Percentiles rank a stretch among this genome's conserved stretches.
Conservation (phyloP, 2,329 filamentous ascomycete genomes). For the Fusarium sp. region DNA sequence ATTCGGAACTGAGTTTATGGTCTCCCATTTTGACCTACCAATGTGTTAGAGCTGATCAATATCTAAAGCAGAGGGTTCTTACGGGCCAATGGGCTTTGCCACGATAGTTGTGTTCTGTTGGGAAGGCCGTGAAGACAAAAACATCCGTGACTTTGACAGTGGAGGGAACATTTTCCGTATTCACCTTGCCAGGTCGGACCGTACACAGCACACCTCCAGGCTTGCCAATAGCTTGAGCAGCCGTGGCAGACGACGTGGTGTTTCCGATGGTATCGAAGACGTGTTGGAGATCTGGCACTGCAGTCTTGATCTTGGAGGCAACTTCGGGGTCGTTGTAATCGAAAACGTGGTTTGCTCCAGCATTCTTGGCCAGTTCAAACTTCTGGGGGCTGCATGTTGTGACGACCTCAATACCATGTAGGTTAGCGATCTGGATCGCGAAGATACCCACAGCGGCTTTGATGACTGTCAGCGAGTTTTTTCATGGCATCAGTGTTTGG, state of each 20-base stretch:
- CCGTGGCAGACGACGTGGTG: constrained; percentile 46
- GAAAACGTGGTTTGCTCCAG: constrained; percentile 51
- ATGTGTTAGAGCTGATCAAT: background rate
- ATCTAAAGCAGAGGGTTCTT: constrained; percentile 13
- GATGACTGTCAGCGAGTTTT: background rate
- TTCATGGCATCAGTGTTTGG: fast-evolving
- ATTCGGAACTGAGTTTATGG: constrained; percentile 15
- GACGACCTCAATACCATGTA: constrained; percentile 47
- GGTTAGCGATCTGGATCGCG: constrained; percentile 48
- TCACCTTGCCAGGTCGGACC: constrained; percentile 55
- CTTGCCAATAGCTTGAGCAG: constrained; percentile 43
- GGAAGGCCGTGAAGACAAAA: constrained; percentile 57
- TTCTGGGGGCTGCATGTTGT: constrained; percentile 51
- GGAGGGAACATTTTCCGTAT: constrained; percentile 50
- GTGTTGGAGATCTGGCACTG: constrained; percentile 48
- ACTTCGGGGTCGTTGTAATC: constrained; percentile 55
- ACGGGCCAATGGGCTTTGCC: constrained; percentile 53
- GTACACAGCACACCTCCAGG: constrained; percentile 51
- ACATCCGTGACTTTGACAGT: constrained; percentile 54
- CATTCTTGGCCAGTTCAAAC: constrained; percentile 44
- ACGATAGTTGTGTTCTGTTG: constrained; percentile 54
- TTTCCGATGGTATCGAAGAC: constrained; percentile 58
- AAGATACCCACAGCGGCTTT: constrained; percentile 32
- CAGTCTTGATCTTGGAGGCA: constrained; percentile 47
- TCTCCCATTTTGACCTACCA: constrained; percentile 24